Base-by-base conservation (phyloP, 192 early-diverging fungal genomes). In the Helicostylum pulchrum region DNA sequence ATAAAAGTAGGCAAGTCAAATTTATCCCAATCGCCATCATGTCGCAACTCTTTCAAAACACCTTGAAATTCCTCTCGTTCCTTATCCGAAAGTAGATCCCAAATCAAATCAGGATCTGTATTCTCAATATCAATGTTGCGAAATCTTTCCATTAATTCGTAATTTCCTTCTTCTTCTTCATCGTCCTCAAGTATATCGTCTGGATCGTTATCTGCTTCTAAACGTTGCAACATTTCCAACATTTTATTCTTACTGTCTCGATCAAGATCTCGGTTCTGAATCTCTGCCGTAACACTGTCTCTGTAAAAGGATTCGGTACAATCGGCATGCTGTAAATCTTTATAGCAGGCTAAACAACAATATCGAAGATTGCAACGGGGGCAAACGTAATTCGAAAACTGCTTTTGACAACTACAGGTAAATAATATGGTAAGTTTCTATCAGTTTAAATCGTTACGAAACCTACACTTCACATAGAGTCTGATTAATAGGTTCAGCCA, bases 311-410 rank as follows among this genome's bases (percentile, higher is more conserved):
- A 73, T 62, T 89, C 85, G 8, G 66, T 71, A 53, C 74, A 74
- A 17, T 57, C 53, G 20, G 51, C 58, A 53, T 72, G 65, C 14
- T 75, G 14, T 49, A 82, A 61, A 49, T 82, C 70, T 61, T 86
- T 86, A 58, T 87, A 89, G 60, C 87, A 89, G 3, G 62, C 36
- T 20, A 89, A 46, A 5, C 81, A 86, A 54, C 87, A 89, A 55
- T 89, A 89, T 47, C 73, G 66, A 44, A 89, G 73, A 70, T 89
- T 82, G 53, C 87, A 89, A 49, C 83, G 68, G 26, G 87, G 87
- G 55, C 87, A 89, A 15, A 77, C 85, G 53, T 89, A 89, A n/a
- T 78, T 76, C 46, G 78, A 77, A 39, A 75, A 65, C 32, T 84
- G 78, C 14, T 62, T 71, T 45, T 78, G 78, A 66, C 87, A 89